Conservation (phyloP, 192 early-diverging fungal genomes). For the Linnemannia exigua region DNA sequence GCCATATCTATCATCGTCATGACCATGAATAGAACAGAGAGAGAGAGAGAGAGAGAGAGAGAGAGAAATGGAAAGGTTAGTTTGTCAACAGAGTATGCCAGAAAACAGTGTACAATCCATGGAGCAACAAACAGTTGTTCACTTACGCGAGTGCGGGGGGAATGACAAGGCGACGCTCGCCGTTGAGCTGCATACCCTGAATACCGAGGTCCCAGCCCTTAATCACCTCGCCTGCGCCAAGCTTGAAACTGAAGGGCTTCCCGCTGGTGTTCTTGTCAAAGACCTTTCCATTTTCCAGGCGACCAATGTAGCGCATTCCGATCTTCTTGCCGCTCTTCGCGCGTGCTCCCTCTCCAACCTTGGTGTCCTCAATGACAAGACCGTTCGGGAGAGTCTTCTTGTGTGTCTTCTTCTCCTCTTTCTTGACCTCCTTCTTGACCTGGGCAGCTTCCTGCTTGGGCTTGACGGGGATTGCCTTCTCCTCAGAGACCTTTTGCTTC, state of each 20-base stretch:
- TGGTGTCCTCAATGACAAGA: conserved; percentile 85
- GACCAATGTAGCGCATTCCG: conserved; percentile 54
- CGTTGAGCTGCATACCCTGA: conserved; percentile 89
- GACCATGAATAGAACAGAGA: not conserved
- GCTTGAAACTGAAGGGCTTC: conserved; percentile 85
- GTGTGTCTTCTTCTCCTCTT: conserved; percentile 57
- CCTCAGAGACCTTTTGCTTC: conserved; percentile 31
- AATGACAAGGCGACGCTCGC: conserved; percentile 88
- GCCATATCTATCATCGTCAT: conserved; percentile 35
- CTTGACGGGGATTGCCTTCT: conserved; percentile 36
- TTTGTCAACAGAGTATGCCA: no score
- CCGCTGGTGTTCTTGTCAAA: conserved; percentile 94
- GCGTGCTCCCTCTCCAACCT: conserved; percentile 58
- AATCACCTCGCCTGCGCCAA: conserved; percentile 89
- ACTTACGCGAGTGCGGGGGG: conserved; percentile 78
- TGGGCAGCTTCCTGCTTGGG: conserved; percentile 47
- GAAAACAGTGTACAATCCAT: no score
- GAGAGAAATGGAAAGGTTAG: not conserved
- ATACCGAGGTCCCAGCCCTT: conserved; percentile 93
- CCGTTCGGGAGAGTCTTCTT: conserved; percentile 78
- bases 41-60: no score
- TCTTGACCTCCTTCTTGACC: conserved; percentile 48
- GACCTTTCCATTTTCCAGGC: conserved; percentile 61
- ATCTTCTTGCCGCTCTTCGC: conserved; percentile 65
- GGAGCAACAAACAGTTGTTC: not conserved